Percentiles rank a stretch among this genome's conserved stretches.
Evolutionary conservation across 495 filamentous ascomycete species (phyloP).

Genomic region (Letharia columbiana): DNA sequence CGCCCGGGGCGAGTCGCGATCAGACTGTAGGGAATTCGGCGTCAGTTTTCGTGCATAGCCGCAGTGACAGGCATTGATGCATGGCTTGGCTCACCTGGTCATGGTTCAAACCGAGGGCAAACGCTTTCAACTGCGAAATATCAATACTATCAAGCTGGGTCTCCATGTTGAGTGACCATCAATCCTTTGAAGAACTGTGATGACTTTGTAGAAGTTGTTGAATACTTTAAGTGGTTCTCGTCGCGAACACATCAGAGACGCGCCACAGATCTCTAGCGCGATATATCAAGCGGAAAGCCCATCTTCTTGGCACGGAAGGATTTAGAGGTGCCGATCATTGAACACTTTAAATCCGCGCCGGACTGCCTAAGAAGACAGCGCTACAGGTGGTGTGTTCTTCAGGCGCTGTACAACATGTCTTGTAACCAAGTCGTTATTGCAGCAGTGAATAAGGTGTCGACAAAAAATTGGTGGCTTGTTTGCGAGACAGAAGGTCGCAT

Average conservation of each 20-base stretch:
- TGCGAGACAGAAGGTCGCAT: no score
- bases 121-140: conserved; percentile 41
- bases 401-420: no score
- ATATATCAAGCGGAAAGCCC: background rate
- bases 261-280: conserved; percentile 3
- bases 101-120: conserved; percentile 34
- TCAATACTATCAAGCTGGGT: conserved; percentile 37
- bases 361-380: no score
- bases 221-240: background rate
- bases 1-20: conserved; percentile 8
- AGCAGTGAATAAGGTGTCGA: no score
- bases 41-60: conserved; percentile 24
- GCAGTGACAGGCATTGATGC: conserved; percentile 15
- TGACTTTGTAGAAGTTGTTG: background rate
- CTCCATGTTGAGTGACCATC: conserved; percentile 1
- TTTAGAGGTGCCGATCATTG: no score
- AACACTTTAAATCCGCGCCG: no score
- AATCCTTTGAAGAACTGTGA: background rate
- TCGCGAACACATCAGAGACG: background rate
- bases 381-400: no score
- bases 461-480: no score
- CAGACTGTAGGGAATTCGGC: conserved; percentile 19
- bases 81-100: conserved; percentile 13
- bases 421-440: no score
- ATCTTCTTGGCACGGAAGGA: no score